A percentile compares a stretch with the other conserved stretches of the same genome.
phyloP scores from a whole-genome alignment of 202 grass and related monocot species.

The Alloteropsis angusta region DNA sequence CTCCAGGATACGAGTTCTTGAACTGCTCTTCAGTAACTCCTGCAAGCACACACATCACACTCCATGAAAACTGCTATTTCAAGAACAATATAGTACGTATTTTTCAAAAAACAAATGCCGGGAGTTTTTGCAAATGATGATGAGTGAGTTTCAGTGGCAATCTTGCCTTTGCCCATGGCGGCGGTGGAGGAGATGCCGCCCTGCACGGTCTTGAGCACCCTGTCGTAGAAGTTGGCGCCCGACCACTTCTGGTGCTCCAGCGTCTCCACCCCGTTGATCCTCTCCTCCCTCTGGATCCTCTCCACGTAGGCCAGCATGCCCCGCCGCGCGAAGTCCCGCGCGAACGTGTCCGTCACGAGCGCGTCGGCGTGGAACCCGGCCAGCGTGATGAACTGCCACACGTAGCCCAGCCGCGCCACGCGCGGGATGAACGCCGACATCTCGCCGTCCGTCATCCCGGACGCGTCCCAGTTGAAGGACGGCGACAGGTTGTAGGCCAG shows the following conservation, averaged over 20 bases:
- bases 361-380: slow-evolving; percentile 95
- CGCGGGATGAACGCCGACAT: slow-evolving; percentile 73
- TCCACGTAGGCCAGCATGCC: slow-evolving; percentile 93
- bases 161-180: slow-evolving; percentile 89
- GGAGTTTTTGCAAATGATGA: too few species aligned
- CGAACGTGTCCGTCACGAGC: slow-evolving; percentile 77
- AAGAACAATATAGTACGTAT: background rate
- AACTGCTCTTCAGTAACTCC: slow-evolving; percentile 92
- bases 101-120: background rate
- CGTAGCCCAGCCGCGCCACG: slow-evolving; percentile 55
- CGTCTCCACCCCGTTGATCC: slow-evolving; percentile 83
- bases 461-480: slow-evolving; percentile 95
- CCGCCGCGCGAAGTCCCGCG: slow-evolving; percentile 63
- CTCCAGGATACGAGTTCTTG: slow-evolving; percentile 33
- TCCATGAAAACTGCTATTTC: background rate
- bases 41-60: slow-evolving; percentile 15
- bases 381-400: slow-evolving; percentile 97
- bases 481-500: slow-evolving; percentile 95
- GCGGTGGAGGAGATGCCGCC: slow-evolving; percentile 85
- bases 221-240: slow-evolving; percentile 80
- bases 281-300: slow-evolving; percentile 94
- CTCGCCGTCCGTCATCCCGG: slow-evolving; percentile 71
- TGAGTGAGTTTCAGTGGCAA: background rate
- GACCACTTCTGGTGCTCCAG: slow-evolving; percentile 97
- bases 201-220: slow-evolving; percentile 89